Conservation (phyloP, 1,284 basidiomycete genomes). For the Trichosporon asahii region DNA sequence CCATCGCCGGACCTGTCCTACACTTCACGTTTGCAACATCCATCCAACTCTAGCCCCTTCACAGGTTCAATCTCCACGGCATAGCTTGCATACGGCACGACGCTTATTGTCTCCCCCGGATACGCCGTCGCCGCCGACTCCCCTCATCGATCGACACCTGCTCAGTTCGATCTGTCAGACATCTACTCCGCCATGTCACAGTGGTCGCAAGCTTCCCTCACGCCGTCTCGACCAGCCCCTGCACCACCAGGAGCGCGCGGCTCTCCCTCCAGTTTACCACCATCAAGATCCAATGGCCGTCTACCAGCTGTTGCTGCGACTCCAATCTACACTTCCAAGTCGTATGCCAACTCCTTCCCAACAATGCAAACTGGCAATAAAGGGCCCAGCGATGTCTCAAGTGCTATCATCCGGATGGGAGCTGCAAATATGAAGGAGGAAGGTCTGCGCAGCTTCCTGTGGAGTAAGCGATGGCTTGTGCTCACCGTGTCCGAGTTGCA, state of each 20-base stretch:
- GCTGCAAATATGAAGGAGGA: conserved; percentile 82
- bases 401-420: conserved; percentile 53
- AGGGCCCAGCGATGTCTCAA: conserved; percentile 19
- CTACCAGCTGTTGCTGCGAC: neutral
- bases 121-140: neutral
- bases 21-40: neutral
- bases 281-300: conserved; percentile 6
- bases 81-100: neutral
- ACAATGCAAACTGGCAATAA: conserved; percentile 21
- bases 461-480: conserved; percentile 87
- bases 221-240: conserved; percentile 43
- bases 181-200: no score
- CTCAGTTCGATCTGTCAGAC: no score
- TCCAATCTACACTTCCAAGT: conserved; percentile 27
- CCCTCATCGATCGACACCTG: no score
- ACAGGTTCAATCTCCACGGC: neutral
- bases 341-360: conserved; percentile 39
- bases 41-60: neutral
- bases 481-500: conserved; percentile 75
- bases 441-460: conserved; percentile 76
- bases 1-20: neutral
- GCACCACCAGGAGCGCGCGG: conserved; percentile 31
- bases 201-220: conserved; percentile 36
- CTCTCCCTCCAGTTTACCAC: conserved; percentile 15
- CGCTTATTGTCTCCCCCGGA: no score